Evolutionary conservation across 2,329 filamentous ascomycete species (phyloP).

Genomic region (Phyllosticta capitalensis): DNA sequence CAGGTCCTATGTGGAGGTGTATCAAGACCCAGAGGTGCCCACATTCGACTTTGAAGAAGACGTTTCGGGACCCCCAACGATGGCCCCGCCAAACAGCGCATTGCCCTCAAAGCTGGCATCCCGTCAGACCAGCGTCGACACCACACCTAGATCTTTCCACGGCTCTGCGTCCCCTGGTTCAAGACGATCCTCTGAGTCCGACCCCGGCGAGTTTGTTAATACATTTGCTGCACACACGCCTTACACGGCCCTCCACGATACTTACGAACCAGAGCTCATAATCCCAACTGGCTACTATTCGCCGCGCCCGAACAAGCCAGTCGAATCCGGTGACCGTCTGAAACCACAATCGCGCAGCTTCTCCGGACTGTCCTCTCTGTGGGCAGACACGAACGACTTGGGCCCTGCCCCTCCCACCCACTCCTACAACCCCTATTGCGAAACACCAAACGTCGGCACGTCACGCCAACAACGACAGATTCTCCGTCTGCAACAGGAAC

Average conservation of each 20-base stretch:
- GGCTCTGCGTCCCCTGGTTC: background rate
- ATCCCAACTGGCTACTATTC: background rate
- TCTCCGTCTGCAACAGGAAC: background rate
- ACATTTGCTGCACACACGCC: background rate
- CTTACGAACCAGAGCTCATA: background rate
- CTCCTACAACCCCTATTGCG: background rate
- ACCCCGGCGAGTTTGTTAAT: background rate
- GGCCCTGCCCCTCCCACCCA: background rate
- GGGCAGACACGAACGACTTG: background rate
- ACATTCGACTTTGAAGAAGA: slow-evolving; percentile 6
- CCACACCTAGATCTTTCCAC: background rate
- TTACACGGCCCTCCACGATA: background rate
- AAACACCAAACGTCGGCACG: background rate
- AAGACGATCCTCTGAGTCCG: background rate
- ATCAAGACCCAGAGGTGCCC: slow-evolving; percentile 11
- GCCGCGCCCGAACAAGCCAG: background rate
- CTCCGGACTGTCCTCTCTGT: background rate
- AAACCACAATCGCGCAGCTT: background rate
- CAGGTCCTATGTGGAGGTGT: slow-evolving; percentile 14
- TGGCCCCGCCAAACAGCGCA: slow-evolving; percentile 23
- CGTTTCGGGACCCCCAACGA: slow-evolving; percentile 8
- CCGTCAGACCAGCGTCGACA: slow-evolving; percentile 15
- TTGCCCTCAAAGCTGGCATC: slow-evolving; percentile 17
- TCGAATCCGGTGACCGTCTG: background rate
- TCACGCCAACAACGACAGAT: slow-evolving; percentile 1